Evolutionary conservation across 1,139 yeast genomes (phyloP).

Genomic region (Pichia sp.): DNA sequence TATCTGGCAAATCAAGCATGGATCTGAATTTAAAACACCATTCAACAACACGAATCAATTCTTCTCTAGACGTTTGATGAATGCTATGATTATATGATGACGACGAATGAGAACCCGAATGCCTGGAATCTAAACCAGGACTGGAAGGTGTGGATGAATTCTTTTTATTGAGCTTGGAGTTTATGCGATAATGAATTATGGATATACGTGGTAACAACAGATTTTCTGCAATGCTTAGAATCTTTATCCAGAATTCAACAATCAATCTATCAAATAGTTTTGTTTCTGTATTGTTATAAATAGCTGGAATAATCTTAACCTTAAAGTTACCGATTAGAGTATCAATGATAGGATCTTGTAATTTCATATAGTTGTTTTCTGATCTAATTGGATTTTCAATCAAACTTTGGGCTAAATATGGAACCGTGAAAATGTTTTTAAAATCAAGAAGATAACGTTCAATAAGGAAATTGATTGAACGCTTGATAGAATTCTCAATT

Average conservation of each 20-base stretch:
- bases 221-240: conserved; percentile 28
- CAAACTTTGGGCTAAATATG: conserved; percentile 26
- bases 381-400: conserved; percentile 22
- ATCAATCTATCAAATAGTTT: conserved; percentile 29
- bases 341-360: conserved; percentile 26
- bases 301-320: conserved; percentile 22
- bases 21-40: conserved; percentile 31
- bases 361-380: conserved; percentile 19
- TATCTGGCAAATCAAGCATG: conserved; percentile 28
- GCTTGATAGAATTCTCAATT: conserved; percentile 26
- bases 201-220: conserved; percentile 30
- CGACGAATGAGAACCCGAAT: conserved; percentile 1
- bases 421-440: conserved; percentile 26
- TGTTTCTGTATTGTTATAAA: conserved; percentile 31
- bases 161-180: conserved; percentile 21
- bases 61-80: conserved; percentile 23
- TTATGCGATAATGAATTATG: conserved; percentile 23
- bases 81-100: conserved; percentile 1
- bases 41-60: conserved; percentile 29
- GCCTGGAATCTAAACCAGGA: background rate
- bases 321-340: conserved; percentile 25
- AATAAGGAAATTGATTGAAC: conserved; percentile 28
- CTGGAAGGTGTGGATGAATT: too few species aligned
- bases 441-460: conserved; percentile 25
- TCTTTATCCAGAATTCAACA: conserved; percentile 27